Base-by-base conservation (phyloP, 331 rosid genomes). In the Cydonia oblonga region DNA sequence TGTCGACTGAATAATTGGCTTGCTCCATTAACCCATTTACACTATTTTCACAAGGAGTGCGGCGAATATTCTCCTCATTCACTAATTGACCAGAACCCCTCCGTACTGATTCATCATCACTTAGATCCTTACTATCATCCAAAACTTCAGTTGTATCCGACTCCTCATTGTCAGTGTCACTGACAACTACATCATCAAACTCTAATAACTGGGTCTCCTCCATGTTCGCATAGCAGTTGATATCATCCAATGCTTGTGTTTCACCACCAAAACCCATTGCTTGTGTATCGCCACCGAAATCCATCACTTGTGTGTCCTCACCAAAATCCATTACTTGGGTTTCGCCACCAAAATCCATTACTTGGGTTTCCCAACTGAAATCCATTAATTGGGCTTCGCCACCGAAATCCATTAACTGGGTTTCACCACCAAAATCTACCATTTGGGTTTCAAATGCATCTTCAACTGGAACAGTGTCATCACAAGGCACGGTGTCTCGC, bases 321-420 rank as follows among this genome's bases (percentile, higher is more conserved):
- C 59, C 67, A 51, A 82, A 16, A 72, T 88, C 90, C 79, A 85
- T 65, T 9, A 32, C 66, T 70, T 85, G 96, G 6, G 95, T 88
- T 51, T 89, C 42, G 4, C 42, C 4, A 35, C 4, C 42, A 35
- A 35, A 35, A 35, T 35, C 42, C 42, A 35, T 35, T 35, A 35
- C 13, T 35, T 35, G 42, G 42, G 42, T 35, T 35, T 35, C 96
- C 9, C 72, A 84, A 64, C 68, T 40, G 0, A 82, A 22, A 38
- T 83, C 92, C 77, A 86, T 68, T n/a, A 38, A 51, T 68, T 86
- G 96, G n/a, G 95, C 87, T 33, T 89, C 96, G 7, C 63, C 87
- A 51, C 67, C 40, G 0, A 82, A 20, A 75, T 88, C 90, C 75
- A 63, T 30, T 19, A 63, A 53, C 24, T 67, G 86, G 23, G 84